A percentile compares a stretch with the other conserved stretches of the same genome.
Conservation (phyloP, 768 basidiomycete species). For the Russula sp. region DNA sequence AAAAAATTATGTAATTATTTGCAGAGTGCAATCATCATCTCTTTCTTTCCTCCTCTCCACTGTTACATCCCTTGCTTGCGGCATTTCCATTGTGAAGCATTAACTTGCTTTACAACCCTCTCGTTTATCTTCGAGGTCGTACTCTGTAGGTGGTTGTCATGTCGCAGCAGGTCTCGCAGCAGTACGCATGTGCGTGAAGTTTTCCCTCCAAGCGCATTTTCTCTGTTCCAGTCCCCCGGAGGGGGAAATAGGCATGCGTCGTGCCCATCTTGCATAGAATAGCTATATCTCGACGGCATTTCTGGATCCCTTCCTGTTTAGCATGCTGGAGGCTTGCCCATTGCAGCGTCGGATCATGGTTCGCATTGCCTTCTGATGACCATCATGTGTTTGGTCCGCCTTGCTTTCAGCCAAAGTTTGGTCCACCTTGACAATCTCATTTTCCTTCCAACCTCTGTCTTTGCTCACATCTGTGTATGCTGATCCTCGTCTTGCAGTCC, state of each 20-base stretch:
- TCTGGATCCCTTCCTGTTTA: no score
- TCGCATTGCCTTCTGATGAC: background rate
- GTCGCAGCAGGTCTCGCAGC: conserved; percentile 72
- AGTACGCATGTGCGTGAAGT: conserved; percentile 70
- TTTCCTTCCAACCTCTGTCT: background rate
- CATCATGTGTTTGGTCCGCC: background rate
- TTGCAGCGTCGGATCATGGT: background rate
- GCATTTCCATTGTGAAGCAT: conserved; percentile 51
- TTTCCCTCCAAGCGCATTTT: background rate
- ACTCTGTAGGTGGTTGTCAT: conserved; percentile 35
- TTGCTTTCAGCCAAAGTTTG: background rate
- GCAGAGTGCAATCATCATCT: background rate
- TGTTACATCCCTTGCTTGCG: background rate
- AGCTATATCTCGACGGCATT: background rate
- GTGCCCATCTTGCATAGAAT: background rate
- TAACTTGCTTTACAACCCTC: conserved; percentile 63
- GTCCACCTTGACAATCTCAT: background rate
- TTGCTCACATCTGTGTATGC: conserved; percentile 22
- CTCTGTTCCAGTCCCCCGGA: background rate
- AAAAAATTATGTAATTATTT: background rate
- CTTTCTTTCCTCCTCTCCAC: background rate
- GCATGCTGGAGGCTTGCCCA: background rate
- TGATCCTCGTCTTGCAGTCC: conserved; percentile 46
- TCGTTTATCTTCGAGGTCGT: conserved; percentile 16
- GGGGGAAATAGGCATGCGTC: background rate